Conservation (phyloP, 371 early-diverging fungal species). For the Mortierella sp. region DNA sequence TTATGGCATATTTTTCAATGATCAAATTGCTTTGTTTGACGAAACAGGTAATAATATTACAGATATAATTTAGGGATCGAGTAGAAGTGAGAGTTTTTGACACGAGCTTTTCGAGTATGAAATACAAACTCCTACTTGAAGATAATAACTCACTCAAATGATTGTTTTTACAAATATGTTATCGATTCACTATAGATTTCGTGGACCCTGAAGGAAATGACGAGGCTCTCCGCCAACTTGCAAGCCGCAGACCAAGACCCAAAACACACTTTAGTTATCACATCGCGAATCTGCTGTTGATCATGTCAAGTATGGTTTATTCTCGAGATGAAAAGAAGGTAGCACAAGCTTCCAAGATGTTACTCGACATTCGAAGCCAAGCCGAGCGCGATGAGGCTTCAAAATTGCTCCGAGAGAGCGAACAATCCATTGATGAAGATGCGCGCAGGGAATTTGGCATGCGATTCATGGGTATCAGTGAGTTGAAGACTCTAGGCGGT, state of each 20-base stretch:
- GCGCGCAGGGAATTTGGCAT: constrained; percentile 49
- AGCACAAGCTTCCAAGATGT: constrained; percentile 43
- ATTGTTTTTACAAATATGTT: background rate
- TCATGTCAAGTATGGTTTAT: constrained; percentile 56
- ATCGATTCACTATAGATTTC: background rate
- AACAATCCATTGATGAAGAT: constrained; percentile 28
- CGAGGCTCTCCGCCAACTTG: constrained; percentile 33
- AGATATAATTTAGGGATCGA: background rate
- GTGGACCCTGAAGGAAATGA: constrained; percentile 43
- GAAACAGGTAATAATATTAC: constrained; percentile 15
- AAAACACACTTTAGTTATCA: constrained; percentile 38
- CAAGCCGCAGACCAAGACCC: constrained; percentile 4
- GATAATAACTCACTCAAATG: background rate
- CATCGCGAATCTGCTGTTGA: constrained; percentile 34
- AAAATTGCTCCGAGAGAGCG: constrained; percentile 28
- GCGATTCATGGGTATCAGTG: constrained; percentile 63
- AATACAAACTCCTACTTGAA: no score
- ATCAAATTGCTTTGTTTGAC: constrained; percentile 35
- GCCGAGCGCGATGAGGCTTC: constrained; percentile 16
- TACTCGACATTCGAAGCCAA: constrained; percentile 17
- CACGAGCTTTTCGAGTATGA: no score
- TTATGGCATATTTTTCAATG: constrained; percentile 30
- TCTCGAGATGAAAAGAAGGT: constrained; percentile 61
- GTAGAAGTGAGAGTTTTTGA: no score
- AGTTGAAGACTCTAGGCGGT: constrained; percentile 63